Base-by-base conservation (phyloP, 176 grass and related monocot species). In the Aegilops longissima region DNA sequence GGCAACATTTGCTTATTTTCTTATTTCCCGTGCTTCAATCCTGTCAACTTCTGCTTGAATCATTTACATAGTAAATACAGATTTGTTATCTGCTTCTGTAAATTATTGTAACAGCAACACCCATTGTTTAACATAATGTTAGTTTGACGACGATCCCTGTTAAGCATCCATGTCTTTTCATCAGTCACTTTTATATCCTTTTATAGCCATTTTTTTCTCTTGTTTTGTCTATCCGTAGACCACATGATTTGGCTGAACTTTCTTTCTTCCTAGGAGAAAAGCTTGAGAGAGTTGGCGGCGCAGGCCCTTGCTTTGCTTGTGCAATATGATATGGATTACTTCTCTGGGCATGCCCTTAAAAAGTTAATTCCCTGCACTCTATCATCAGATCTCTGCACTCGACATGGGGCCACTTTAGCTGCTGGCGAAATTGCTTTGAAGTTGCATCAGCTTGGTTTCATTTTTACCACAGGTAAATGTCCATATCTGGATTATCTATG, bases 351-450 rank as follows among this genome's bases (percentile, higher is more conserved):
- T 91, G 93, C 90, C 83, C 83, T 98, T 47, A 71, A 90, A 42
- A 95, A 96, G 73, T 82, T 98, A 79, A 86, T 98, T 91, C 93
- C 92, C 20, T 89, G 85, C 87, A 98, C 93, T 88, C 83, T 98
- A 38, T 98, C 96, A 73, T 91, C 84, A 27, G 93, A 98, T 82
- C 81, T 98, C 73, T 98, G 93, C 84, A 96, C 93, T 89, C 92
- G 96, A 35, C 96, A 98, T 94, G 96, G 96, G 83, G 90, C 96
- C 47, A 96, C 93, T 84, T 86, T 98, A 86, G 96, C 96, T 87
- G 90, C 82, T 76, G 96, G 86, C 5, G 93, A 98, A 85, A 87
- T 94, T 92, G 74, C 86, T 82, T 83, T 94, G 36, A 94, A 86
- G 80, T 82, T 96, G 86, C 84, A 96, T 86, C 83, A 79, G 67